Conservation (phyloP, 1,139 yeast genomes). For the Kurtzmaniella quercitrusa region DNA sequence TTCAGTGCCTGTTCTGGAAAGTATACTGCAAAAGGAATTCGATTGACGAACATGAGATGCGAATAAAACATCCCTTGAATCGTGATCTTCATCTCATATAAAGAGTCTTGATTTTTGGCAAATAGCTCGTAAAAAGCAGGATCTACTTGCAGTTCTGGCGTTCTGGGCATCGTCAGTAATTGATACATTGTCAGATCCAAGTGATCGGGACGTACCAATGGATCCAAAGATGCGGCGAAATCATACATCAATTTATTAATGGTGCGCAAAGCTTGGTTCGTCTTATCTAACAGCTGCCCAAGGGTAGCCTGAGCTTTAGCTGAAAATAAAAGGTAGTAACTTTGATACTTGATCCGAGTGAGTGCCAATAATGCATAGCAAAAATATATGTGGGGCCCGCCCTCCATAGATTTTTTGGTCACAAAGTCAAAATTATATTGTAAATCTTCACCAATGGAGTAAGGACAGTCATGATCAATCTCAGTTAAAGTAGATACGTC, state of each 20-base stretch:
- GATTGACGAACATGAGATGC: conserved; percentile 12
- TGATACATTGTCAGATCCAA: not conserved
- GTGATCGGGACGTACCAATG: conserved; percentile 15
- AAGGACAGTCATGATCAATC: conserved; percentile 10
- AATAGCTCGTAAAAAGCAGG: not conserved
- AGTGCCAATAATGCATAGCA: conserved; percentile 15
- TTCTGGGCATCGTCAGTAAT: conserved; percentile 3
- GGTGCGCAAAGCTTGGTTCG: conserved; percentile 5
- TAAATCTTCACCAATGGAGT: conserved; percentile 11
- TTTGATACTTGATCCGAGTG: conserved; percentile 17
- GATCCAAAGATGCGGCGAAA: conserved; percentile 16
- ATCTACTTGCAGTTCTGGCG: not conserved
- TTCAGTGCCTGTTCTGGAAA: conserved; percentile 4
- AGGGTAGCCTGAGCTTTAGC: conserved; percentile 9
- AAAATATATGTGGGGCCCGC: conserved; percentile 13
- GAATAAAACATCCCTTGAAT: conserved; percentile 11
- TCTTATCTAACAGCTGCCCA: not conserved
- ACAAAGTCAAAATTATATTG: conserved; percentile 4
- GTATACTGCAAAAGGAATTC: conserved; percentile 11
- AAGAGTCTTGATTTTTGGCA: not conserved
- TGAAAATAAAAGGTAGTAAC: conserved; percentile 16
- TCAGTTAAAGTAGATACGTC: conserved; percentile 20
- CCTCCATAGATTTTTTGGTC: not conserved
- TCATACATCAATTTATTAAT: conserved; percentile 16
- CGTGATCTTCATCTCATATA: conserved; percentile 6